phyloP scores from a whole-genome alignment of 805 yeast species.

The Wickerhamiella domercqiae region DNA sequence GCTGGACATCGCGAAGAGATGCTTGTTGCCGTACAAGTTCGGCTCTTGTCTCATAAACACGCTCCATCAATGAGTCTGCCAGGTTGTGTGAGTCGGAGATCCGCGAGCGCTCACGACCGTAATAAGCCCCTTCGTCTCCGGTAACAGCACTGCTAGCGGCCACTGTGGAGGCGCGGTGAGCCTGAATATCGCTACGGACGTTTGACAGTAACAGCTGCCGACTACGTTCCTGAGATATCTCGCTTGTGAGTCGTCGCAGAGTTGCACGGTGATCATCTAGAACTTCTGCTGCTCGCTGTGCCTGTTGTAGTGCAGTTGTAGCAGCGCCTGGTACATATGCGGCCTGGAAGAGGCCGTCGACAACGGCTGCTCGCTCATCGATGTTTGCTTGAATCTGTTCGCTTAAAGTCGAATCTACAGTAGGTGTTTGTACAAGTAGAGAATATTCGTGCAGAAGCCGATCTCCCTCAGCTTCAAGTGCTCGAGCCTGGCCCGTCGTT shows the following conservation, averaged over 20 bases:
- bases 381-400: constrained; percentile 37
- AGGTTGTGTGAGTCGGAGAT: constrained; percentile 57
- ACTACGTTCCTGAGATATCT: constrained; percentile 60
- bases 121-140: constrained; percentile 47
- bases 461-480: constrained; percentile 56
- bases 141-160: constrained; percentile 17
- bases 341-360: constrained; percentile 19
- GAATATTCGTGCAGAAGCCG: constrained; percentile 38
- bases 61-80: constrained; percentile 66
- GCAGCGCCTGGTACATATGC: constrained; percentile 36
- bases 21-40: constrained; percentile 62
- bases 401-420: constrained; percentile 35
- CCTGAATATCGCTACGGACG: constrained; percentile 67
- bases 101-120: constrained; percentile 59
- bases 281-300: constrained; percentile 66
- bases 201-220: constrained; percentile 56
- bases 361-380: constrained; percentile 22
- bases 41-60: constrained; percentile 81
- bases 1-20: constrained; percentile 46
- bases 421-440: constrained; percentile 36
- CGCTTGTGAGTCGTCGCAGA: constrained; percentile 40
- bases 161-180: constrained; percentile 30
- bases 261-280: constrained; percentile 54
- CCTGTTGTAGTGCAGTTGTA: constrained; percentile 63
- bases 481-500: constrained; percentile 15